A percentile compares a stretch with the other conserved stretches of the same genome.
These are phyloP conservation scores for Marasmius oreades DNA, from an alignment of 1,284 basidiomycete genomes.

Conservation along the genomic window DNA sequence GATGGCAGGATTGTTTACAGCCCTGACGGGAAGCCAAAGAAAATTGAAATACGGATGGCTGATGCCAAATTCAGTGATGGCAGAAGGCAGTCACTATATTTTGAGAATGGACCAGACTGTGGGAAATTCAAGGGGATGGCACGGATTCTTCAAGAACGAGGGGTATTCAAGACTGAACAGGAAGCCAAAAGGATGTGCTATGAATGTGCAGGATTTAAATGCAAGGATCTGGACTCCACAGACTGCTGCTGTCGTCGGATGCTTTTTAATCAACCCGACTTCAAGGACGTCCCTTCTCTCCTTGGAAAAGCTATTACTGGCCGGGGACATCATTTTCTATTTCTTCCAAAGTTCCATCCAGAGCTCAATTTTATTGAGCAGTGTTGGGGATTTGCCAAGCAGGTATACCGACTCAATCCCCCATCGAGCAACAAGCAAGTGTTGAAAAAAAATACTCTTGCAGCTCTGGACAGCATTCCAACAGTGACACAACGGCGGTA, in stretches of 20 bases:
- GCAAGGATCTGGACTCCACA: constrained; percentile 7
- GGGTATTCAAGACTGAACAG: constrained; percentile 11
- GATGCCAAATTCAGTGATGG: constrained; percentile 25
- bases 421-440: constrained; percentile 11
- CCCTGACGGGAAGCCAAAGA: constrained; percentile 23
- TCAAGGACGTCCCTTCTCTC: constrained; percentile 16
- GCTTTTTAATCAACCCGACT: constrained; percentile 22
- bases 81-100: constrained; percentile 30
- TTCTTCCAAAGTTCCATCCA: constrained; percentile 20
- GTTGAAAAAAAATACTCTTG: constrained; percentile 9
- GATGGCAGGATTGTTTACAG: constrained; percentile 20
- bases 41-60: constrained; percentile 28
- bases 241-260: constrained; percentile 19
- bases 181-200: constrained; percentile 8
- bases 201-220: constrained; percentile 20
- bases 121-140: constrained; percentile 36
- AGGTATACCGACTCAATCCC: constrained; percentile 11
- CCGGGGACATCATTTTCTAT: constrained; percentile 11
- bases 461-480: constrained; percentile 11
- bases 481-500: constrained; percentile 4
- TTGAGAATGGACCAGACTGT: constrained; percentile 22
- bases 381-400: constrained; percentile 23
- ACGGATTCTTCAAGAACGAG: constrained; percentile 26
- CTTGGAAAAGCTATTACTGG: constrained; percentile 11
- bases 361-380: constrained; percentile 19